Evolutionary conservation across 2,329 filamentous ascomycete species (phyloP).

Genomic region (Salinomyces thailandicus): DNA sequence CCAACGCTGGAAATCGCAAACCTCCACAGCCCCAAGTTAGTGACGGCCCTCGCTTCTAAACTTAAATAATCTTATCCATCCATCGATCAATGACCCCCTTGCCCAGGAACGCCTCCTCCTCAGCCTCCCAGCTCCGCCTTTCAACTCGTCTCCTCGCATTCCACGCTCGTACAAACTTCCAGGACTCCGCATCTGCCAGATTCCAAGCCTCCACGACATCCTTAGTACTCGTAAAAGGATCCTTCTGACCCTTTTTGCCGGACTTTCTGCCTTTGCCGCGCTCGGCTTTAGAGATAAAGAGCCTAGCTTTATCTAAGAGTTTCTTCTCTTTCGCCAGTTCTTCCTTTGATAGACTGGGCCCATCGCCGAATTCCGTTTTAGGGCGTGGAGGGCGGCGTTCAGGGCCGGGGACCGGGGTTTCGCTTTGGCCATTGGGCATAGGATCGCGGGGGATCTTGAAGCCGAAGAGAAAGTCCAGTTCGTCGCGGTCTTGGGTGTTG

Average conservation of each 20-base stretch:
- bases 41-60: not conserved
- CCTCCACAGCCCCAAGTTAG: too few species aligned
- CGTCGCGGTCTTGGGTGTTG: slow-evolving; percentile 39
- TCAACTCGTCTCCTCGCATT: slow-evolving; percentile 53
- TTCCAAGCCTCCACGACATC: slow-evolving; percentile 42
- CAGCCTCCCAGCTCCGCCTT: slow-evolving; percentile 57
- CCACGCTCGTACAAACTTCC: slow-evolving; percentile 63
- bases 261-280: slow-evolving; percentile 7
- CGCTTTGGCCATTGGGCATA: slow-evolving; percentile 44
- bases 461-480: slow-evolving; percentile 80
- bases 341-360: slow-evolving; percentile 42
- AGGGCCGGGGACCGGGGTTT: slow-evolving; percentile 49
- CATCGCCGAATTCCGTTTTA: slow-evolving; percentile 40
- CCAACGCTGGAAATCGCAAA: too few species aligned
- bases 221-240: slow-evolving; percentile 25
- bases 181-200: slow-evolving; percentile 64
- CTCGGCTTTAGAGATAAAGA: slow-evolving; percentile 17
- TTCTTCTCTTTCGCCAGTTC: slow-evolving; percentile 46
- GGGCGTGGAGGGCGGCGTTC: slow-evolving; percentile 40
- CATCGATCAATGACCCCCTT: not conserved
- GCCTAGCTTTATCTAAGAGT: slow-evolving; percentile 37
- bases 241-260: slow-evolving; percentile 8
- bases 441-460: slow-evolving; percentile 60
- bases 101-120: slow-evolving; percentile 50
- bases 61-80: not conserved